Base-by-base conservation (phyloP, 1,284 basidiomycete genomes). In the Polyporus tsugae region DNA sequence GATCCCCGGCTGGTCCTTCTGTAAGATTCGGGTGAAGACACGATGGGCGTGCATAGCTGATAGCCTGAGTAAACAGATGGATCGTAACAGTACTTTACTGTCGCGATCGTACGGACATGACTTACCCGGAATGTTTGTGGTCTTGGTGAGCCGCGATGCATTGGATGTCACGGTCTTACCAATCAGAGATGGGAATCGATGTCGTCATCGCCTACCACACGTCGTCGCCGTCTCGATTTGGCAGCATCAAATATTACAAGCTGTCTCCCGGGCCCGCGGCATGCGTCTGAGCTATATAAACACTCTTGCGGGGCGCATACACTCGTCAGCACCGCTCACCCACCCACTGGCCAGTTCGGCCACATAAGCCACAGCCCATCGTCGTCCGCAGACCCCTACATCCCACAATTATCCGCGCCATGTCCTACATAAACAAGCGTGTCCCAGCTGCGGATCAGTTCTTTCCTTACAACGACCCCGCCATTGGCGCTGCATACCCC, bases 381-480 rank as follows among this genome's bases (percentile, higher is more conserved):
- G 46, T 13, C 9, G 9, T 25, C 9, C 46, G 13, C 41, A 25
- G 9, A n/a, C 15, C 22, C 19, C n/a, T 22, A 35, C 35, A 19
- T 17, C 55, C 25, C 33, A 33, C 35, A 13, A 6, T 9, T 44
- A 19, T 11, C 25, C 60, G 61, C 58, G 59, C 25, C 36, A 75
- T 74, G 73, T 39, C 74, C n/a, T 71, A 80, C 73, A 72, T 83
- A 68, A 90, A 90, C 79, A 82, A 77, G 46, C 76, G 80, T 19
- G 87, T 86, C 19, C 83, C 86, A 17, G 83, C 77, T 2, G 83
- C 82, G 3, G 79, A 85, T 52, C 84, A 88, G 69, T 91, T 81
- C 78, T 88, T 87, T 72, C 89, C 92, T 0, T 78, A 87, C 67
- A 93, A 91, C 74, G 84, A 88, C 19, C 89, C 90, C 9, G 74